Base-by-base conservation (phyloP, 2,329 filamentous ascomycete species). In the Bipolaris oryzae region DNA sequence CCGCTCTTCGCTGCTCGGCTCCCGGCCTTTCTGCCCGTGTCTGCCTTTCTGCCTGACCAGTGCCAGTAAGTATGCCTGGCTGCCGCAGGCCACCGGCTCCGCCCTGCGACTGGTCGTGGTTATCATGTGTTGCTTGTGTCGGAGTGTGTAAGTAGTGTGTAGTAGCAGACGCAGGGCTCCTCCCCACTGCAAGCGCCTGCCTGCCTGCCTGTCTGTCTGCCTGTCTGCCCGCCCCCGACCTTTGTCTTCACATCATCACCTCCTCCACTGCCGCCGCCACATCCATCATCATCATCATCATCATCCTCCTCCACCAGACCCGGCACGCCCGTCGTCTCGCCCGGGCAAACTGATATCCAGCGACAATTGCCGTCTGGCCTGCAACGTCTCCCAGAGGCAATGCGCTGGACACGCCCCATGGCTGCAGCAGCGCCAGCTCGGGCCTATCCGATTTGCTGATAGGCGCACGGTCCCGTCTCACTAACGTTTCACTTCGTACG, bases 401-500 rank as follows among this genome's bases (percentile, higher is more conserved):
- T 47, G 42, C 42, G 48, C 48, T 56, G 54, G 33, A 28, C 35
- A 23, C 18, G 49, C 31, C 44, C 37, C 16, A 20, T 18, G 31
- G 21, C 38, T 43, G 15, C 44, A 47, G 37, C 43, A 55, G 47
- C 35, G 25, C 42, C 42, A 34, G 33, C 18, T 41, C 20, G 42
- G 48, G 20, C 48, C 34, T 7, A 34, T 50, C 48, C 25, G 53
- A 57, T 60, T 60, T 41, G 57, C 44, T 23, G 21, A 38, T 34
- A 18, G 28, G 33, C 28, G 35, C 51, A 55, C 46, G 51, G 47
- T 33, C 37, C 21, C 31, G 52, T 51, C 50, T 53, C 54, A 50
- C 57, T 57, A 51, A 54, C 57, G 57, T 60, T 60, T 60, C 57
- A 60, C 50, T 35, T 53, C 44, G 44, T 52, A 55, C 48, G 52